phyloP scores from a whole-genome alignment of 768 basidiomycete species.

The Rhodotorula paludigena region DNA sequence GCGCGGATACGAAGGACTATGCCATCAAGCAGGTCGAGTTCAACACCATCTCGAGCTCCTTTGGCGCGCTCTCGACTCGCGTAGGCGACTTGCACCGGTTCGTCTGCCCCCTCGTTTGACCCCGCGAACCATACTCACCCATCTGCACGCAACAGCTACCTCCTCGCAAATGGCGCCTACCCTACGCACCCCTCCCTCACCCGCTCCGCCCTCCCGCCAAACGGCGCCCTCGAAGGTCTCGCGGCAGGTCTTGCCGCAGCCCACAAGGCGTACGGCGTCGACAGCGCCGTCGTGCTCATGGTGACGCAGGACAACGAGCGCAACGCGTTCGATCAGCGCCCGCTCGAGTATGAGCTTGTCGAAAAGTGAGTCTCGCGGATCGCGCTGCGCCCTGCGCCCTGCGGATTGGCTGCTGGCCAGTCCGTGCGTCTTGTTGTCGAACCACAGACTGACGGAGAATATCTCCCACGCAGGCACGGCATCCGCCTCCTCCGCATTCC shows the following conservation, averaged over 20 bases:
- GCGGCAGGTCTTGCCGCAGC: conserved; percentile 72
- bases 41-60: conserved; percentile 91
- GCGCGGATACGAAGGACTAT: conserved; percentile 20
- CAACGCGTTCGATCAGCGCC: conserved; percentile 90
- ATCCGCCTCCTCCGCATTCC: conserved; percentile 55
- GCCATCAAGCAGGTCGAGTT: conserved; percentile 93
- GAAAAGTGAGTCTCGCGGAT: conserved; percentile 62
- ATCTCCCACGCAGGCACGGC: conserved; percentile 55
- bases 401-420: too few species aligned
- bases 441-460: neutral
- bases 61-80: conserved; percentile 70
- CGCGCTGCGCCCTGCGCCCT: too few species aligned
- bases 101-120: conserved; percentile 48
- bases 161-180: conserved; percentile 63
- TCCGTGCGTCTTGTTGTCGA: too few species aligned
- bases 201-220: conserved; percentile 62
- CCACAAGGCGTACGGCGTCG: conserved; percentile 63
- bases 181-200: conserved; percentile 53
- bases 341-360: conserved; percentile 78
- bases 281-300: conserved; percentile 62
- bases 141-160: conserved; percentile 55
- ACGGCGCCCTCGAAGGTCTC: conserved; percentile 65
- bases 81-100: conserved; percentile 64
- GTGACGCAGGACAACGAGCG: conserved; percentile 84
- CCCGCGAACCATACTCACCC: neutral